Evolutionary conservation across 2,329 filamentous ascomycete species (phyloP).

Genomic region (Colletotrichum sp.): DNA sequence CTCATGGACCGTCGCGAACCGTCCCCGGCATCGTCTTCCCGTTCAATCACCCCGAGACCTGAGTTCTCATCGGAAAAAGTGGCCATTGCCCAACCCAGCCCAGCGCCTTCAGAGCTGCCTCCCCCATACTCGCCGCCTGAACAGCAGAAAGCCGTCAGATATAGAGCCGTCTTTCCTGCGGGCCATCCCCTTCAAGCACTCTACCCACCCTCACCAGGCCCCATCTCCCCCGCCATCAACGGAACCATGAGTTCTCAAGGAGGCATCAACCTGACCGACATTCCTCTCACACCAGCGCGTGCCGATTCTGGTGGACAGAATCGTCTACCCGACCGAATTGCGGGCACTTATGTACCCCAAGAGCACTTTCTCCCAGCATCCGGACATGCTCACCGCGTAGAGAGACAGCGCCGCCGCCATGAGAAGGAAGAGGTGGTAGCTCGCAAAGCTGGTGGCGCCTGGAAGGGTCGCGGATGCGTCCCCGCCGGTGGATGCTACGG

Average conservation of each 20-base stretch:
- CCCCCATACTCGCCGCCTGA: constrained; percentile 62
- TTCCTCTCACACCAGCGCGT: constrained; percentile 55
- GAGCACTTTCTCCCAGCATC: constrained; percentile 46
- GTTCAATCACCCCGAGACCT: constrained; percentile 22
- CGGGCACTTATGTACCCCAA: constrained; percentile 50
- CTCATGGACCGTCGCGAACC: constrained; percentile 21
- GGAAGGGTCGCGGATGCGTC: constrained; percentile 70
- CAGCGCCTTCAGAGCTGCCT: constrained; percentile 44
- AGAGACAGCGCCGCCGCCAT: constrained; percentile 57
- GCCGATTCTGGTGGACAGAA: constrained; percentile 14
- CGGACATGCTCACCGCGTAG: constrained; percentile 49
- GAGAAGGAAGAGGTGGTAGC: constrained; percentile 71
- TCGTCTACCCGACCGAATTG: constrained; percentile 46
- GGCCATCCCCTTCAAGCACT: constrained; percentile 50
- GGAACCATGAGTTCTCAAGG: constrained; percentile 67
- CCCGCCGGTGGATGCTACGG: constrained; percentile 70
- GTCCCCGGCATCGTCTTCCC: constrained; percentile 31
- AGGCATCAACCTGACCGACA: constrained; percentile 63
- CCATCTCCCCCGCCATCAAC: constrained; percentile 66
- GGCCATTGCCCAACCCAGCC: background rate
- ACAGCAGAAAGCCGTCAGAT: constrained; percentile 48
- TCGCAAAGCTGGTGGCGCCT: constrained; percentile 62
- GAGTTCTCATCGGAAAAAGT: constrained; percentile 7
- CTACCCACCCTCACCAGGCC: constrained; percentile 63
- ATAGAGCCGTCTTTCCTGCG: constrained; percentile 64